Conservation (phyloP, 2,329 filamentous ascomycete species). For the Colletotrichum chrysophilum region DNA sequence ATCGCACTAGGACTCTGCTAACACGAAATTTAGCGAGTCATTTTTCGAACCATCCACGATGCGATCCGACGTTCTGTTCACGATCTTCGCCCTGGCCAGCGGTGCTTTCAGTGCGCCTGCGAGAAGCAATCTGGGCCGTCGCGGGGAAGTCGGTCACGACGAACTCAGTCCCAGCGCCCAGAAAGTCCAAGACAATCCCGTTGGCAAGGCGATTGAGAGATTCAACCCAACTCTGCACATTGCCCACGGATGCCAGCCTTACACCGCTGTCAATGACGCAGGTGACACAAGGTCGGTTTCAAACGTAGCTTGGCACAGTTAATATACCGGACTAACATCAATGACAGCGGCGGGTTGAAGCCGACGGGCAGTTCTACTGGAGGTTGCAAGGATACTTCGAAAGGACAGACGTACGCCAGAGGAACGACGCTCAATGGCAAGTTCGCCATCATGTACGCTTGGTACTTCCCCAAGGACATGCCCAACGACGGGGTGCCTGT, state of each 20-base stretch:
- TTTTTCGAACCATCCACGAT: background rate
- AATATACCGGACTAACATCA: background rate
- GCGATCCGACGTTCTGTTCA: background rate
- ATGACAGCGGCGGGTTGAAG: slow-evolving; percentile 38
- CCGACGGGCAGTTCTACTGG: slow-evolving; percentile 32
- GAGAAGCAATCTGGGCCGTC: background rate
- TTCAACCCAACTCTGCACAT: slow-evolving; percentile 16
- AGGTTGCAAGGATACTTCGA: slow-evolving; percentile 34
- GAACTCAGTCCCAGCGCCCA: background rate
- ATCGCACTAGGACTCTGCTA: background rate
- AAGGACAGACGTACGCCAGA: slow-evolving; percentile 44
- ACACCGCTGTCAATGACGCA: background rate
- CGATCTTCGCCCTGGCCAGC: background rate
- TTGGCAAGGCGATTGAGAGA: background rate
- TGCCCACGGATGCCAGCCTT: slow-evolving; percentile 5
- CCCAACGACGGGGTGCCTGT: slow-evolving; percentile 30
- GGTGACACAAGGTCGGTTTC: background rate
- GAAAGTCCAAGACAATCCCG: background rate
- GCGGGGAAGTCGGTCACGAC: background rate
- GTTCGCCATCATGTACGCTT: slow-evolving; percentile 46
- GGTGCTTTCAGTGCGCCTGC: background rate
- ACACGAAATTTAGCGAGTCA: background rate
- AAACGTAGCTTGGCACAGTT: background rate
- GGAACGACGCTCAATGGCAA: slow-evolving; percentile 28
- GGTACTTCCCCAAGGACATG: slow-evolving; percentile 53